These are phyloP conservation scores for Chamaecyparis obtusa DNA, from an alignment of 75 land plant species.

Conservation along the genomic window DNA sequence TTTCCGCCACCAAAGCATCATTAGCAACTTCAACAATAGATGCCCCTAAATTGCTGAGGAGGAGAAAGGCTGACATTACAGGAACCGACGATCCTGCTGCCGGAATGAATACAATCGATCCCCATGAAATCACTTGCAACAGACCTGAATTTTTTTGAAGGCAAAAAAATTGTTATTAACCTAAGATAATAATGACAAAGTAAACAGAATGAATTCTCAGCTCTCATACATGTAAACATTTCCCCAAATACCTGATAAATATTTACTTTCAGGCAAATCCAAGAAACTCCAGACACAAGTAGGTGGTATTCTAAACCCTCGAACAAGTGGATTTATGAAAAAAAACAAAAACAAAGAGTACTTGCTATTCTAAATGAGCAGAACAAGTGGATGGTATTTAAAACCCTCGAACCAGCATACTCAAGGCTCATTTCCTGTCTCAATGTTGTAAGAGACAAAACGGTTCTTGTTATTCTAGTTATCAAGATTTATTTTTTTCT, in stretches of 20 bases:
- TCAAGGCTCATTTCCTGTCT: background rate
- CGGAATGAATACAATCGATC: constrained; percentile 51
- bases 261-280: background rate
- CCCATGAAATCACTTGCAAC: constrained; percentile 84
- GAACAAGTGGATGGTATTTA: background rate
- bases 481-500: background rate
- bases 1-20: constrained; percentile 89
- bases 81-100: constrained; percentile 40
- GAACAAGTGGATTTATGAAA: background rate
- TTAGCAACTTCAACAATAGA: constrained; percentile 90
- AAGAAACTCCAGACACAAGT: background rate
- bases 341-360: background rate
- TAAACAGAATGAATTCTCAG: background rate
- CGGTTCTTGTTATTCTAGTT: background rate
- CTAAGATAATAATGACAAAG: background rate
- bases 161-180: background rate
- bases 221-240: background rate
- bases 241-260: background rate
- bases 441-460: background rate
- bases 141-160: constrained; percentile 44
- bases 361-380: background rate
- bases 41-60: constrained; percentile 86
- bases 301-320: background rate
- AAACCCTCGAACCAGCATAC: background rate
- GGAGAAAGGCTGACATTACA: constrained; percentile 53